phyloP scores from a whole-genome alignment of 179 eudicot species.

The Spergularia azorica region DNA sequence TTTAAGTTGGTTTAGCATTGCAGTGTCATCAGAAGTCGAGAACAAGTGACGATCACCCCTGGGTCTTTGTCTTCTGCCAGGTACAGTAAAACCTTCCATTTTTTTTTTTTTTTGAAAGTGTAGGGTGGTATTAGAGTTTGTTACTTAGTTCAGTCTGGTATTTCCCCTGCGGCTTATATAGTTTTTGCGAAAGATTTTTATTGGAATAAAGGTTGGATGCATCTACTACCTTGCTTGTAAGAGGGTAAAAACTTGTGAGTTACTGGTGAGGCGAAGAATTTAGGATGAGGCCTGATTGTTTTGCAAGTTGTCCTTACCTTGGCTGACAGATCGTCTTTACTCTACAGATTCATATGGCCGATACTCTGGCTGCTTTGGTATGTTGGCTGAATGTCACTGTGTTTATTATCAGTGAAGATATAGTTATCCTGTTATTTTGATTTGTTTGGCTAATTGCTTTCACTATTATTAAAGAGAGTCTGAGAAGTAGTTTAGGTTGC shows the following conservation, averaged over 20 bases:
- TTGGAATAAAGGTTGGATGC: constrained; percentile 33
- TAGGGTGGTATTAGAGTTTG: background rate
- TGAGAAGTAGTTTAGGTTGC: background rate
- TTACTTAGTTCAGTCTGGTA: background rate
- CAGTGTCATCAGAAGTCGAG: constrained; percentile 55
- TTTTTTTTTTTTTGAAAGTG: background rate
- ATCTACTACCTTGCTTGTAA: constrained; percentile 62
- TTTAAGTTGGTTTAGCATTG: constrained; percentile 59
- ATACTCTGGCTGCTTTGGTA: background rate
- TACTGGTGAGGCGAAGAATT: constrained; percentile 34
- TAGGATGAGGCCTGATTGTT: constrained; percentile 16
- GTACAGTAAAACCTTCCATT: constrained; percentile 36
- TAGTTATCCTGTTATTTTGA: background rate
- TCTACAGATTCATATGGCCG: no score
- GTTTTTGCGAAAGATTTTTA: constrained; percentile 6
- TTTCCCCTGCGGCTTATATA: constrained; percentile 26
- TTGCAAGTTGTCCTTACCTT: constrained; percentile 27
- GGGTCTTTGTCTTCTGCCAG: constrained; percentile 37
- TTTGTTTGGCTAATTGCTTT: background rate
- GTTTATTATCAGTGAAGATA: background rate
- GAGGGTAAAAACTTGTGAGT: constrained; percentile 29
- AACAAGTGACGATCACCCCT: constrained; percentile 52
- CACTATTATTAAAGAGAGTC: background rate
- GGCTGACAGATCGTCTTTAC: background rate
- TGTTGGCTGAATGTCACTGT: background rate